phyloP scores from a whole-genome alignment of 768 basidiomycete species.

The Glaciozyma antarctica region DNA sequence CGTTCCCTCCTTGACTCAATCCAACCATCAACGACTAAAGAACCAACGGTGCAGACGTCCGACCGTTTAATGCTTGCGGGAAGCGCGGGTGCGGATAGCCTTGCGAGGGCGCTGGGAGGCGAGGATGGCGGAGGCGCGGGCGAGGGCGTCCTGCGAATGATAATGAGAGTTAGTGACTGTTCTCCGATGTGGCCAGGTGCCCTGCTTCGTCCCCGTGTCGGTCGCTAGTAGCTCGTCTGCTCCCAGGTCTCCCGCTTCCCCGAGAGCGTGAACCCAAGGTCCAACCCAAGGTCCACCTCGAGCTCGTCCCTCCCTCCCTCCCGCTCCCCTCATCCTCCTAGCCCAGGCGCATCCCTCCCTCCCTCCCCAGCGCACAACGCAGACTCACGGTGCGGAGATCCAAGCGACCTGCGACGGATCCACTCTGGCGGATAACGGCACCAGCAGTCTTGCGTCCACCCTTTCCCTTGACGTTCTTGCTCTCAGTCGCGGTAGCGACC shows the following conservation, averaged over 20 bases:
- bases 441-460: slow-evolving; percentile 5
- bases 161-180: too few relatives aligned
- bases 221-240: too few relatives aligned
- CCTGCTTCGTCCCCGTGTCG: too few relatives aligned
- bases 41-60: background rate
- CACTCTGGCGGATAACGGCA: background rate
- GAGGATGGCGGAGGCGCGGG: slow-evolving; percentile 26
- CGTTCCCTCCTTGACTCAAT: background rate
- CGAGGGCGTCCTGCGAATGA: slow-evolving; percentile 15
- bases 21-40: background rate
- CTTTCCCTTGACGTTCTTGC: slow-evolving; percentile 17
- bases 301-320: background rate
- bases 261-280: too few relatives aligned
- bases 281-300: too few relatives aligned
- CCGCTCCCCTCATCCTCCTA: background rate
- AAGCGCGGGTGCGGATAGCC: background rate
- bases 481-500: slow-evolving; percentile 17
- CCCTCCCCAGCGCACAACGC: background rate
- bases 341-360: too few relatives aligned
- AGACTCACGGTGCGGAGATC: slow-evolving; percentile 17
- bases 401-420: background rate
- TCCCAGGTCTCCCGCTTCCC: too few relatives aligned
- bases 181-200: too few relatives aligned
- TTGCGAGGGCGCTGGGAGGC: slow-evolving; percentile 20
- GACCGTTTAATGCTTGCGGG: background rate